Evolutionary conservation across 177 flowering plant species (phyloP), one percentile per base, ranked within the genome.

Genomic region (Vitis hybrid): DNA sequence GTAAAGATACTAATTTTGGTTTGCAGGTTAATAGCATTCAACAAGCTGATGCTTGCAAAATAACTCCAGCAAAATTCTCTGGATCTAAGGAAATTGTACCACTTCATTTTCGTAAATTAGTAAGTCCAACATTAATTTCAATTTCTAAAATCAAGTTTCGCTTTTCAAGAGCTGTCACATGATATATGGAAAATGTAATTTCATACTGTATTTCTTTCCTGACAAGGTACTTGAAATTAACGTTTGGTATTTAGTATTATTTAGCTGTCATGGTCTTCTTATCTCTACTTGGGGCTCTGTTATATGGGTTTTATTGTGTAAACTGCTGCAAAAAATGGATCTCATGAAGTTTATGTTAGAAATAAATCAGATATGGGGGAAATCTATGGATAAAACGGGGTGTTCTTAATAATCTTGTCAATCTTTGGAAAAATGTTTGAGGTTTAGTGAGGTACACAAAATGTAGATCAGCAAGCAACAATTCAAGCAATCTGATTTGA

Each of bases 1-100:
- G 46, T 35, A 35, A 27, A 35, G 46, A 35, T 35, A 35, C 30
- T 75, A 5, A 16, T 11, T 56, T 1, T 78, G 71, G 11, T 71
- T 55, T 75, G 67, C 84, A 93, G 98, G 94, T 86, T 71, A 79
- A 76, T 72, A 87, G 85, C 72, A 91, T 95, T 75, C 85, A 86
- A 56, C 78, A 62, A 60, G 93, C 98, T 11, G 93, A 95, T 86
- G 81, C 91, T 14, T 95, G 99, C 78, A 95, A 95, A 78, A 76
- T 93, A 32, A 90, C 84, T 74, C 99, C 99, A 11, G 90, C 90
- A 9, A 95, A 95, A 72, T 95, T 95, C 74, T 93, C 83, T 79
- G 99, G 99, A 30, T 81, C 96, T 1, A 95, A 93, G 72, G 99
- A 93, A 87, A 80, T 90, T 78, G 91, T 95, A 62, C 91, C 91